Percentiles rank a stretch among this genome's conserved stretches.
These are phyloP conservation scores for Zygnema cylindricum DNA, from an alignment of 139 green algal species.

Conservation along the genomic window DNA sequence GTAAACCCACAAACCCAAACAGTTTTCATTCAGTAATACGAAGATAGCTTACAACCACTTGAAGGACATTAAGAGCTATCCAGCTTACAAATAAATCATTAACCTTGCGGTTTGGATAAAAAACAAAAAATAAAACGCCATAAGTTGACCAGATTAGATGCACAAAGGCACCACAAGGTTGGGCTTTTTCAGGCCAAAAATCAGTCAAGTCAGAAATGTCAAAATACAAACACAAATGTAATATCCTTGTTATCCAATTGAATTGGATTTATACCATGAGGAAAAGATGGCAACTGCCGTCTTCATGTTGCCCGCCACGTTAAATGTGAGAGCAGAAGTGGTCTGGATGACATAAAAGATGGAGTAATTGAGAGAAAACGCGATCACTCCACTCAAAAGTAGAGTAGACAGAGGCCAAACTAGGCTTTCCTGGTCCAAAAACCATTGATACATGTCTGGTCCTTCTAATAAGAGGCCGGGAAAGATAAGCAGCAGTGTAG, in stretches of 20 bases:
- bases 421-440: background rate
- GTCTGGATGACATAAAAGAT: constrained; percentile 63
- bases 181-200: constrained; percentile 13
- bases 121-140: no score
- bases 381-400: constrained; percentile 42
- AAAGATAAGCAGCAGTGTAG: constrained; percentile 32
- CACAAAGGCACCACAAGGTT: no score
- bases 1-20: no score
- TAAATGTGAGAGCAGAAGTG: constrained; percentile 60
- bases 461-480: constrained; percentile 46
- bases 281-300: constrained; percentile 48
- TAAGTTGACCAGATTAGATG: no score
- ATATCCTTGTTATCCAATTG: constrained; percentile 8
- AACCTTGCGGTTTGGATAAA: no score
- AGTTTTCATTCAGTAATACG: no score
- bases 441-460: constrained; percentile 21
- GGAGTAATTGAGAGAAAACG: constrained; percentile 62
- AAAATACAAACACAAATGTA: background rate
- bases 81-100: no score
- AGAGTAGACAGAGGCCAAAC: constrained; percentile 17
- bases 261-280: constrained; percentile 17
- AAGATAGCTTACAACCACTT: no score
- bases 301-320: constrained; percentile 61
- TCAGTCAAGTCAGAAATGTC: background rate
- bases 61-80: no score